Evolutionary conservation across 441 rosid species (phyloP), one percentile per base, ranked within the genome.

Genomic region (Iberis amara): DNA sequence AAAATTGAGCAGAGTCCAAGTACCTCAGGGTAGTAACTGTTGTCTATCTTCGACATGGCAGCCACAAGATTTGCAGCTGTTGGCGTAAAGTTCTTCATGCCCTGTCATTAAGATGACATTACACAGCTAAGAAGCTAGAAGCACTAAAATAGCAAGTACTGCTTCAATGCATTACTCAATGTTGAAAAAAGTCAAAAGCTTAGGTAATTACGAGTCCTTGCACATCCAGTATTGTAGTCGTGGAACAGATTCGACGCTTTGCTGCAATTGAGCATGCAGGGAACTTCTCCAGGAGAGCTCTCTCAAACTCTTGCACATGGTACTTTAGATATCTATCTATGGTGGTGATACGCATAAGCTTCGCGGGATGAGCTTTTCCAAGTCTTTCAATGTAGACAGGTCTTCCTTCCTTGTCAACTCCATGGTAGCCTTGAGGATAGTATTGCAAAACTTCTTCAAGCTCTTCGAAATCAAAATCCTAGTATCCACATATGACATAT

Each of bases 261-360:
- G 96, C 76, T n/a, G 98, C 88, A 62, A 92, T 70, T 0, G 98
- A 86, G 68, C 98, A 92, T 30, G 96, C 95, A 49, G 96, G 91
- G 64, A 88, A 92, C 64, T 89, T 92, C 74, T 88, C 96, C 11
- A 43, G 69, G 40, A 89, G 66, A 44, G 96, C 82, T 77, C 64
- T 82, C 85, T 92, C 98, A 68, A 92, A 92, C 79, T 86, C 96
- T 68, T 84, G 95, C 37, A 92, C 96, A 68, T 88, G 98, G 75
- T 92, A 84, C 76, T 78, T 88, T 61, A 89, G 58, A 70, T 88
- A 92, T 15, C 94, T 78, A 3, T 92, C 96, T 5, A 79, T 72
- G 15, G 73, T 72, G 39, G 94, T 92, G 61, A 92, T 86, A 46
- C 70, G 83, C 96, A 92, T 84, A 55, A 92, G 80, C 76, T 69